Base-by-base conservation (phyloP, 2,329 filamentous ascomycete species). In the Teratosphaeria zuluensis region DNA sequence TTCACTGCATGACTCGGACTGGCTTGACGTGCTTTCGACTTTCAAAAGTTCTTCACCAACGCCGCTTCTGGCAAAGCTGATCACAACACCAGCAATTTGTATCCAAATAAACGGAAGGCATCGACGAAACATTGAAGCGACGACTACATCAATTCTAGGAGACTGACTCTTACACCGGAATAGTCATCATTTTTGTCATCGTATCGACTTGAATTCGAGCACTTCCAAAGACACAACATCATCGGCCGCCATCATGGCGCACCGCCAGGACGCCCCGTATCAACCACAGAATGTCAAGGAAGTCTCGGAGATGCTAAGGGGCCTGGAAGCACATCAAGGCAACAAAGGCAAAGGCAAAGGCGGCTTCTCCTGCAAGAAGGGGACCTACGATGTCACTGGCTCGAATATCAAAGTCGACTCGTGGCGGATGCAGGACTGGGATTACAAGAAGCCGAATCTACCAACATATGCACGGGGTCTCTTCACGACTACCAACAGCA, bases 351-450 rank as follows among this genome's bases (percentile, higher is more conserved):
- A 32, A 8, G 46, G 46, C 24, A 85, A 82, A 63, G 81, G 79
- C 46, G 78, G 78, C 2, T 89, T 90, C 71, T 86, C 82, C 19
- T 87, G 87, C 76, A 94, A 87, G 74, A 95, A 91, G 77, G 84
- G 83, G n/a, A 88, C 83, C 3, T 99, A 90, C 70, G 67, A 78
- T 1, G 82, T 97, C 51, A 75, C 76, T 16, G 89, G 86, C 5
- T 79, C 81, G 24, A 79, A 85, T 59, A 82, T 90, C 64, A 78
- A 77, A 5, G 89, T 97, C 58, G 85, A 94, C 70, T 96, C 92
- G 2, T 99, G 94, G 94, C 87, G 88, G 65, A 87, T 97, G 74
- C 85, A 88, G 67, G 94, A 99, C 65, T 95, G 88, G 87, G 92
- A 97, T 68, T 99, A 97, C 81, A 97, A 97, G 77, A 87, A 87